phyloP scores from a whole-genome alignment of 352 stramenopile genomes.

The Phytophthora syringae region DNA sequence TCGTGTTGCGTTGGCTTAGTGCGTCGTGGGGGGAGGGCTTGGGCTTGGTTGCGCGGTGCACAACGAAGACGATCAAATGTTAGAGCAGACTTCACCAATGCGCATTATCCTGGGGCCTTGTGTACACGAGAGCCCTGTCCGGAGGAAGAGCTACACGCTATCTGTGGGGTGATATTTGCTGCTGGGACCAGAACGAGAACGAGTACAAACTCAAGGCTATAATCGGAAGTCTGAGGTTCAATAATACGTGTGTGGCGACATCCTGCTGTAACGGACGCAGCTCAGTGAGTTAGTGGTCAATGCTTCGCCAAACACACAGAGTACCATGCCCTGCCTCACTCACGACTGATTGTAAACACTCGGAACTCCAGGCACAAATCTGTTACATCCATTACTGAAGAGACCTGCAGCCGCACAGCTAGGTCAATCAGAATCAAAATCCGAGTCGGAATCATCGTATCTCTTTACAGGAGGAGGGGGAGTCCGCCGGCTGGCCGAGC shows the following conservation, averaged over 20 bases:
- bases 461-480: slow-evolving; percentile 53
- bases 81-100: slow-evolving; percentile 9
- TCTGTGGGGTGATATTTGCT: background rate
- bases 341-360: background rate
- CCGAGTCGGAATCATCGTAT: slow-evolving; percentile 51
- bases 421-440: slow-evolving; percentile 68
- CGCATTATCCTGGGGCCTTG: slow-evolving; percentile 25
- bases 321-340: background rate
- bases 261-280: slow-evolving; percentile 14
- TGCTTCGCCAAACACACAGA: background rate
- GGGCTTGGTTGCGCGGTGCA: background rate
- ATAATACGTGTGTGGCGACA: background rate
- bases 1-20: background rate
- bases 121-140: background rate
- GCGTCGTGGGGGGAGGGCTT: background rate
- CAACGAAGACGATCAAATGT: slow-evolving; percentile 17
- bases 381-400: slow-evolving; percentile 14
- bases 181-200: slow-evolving; percentile 7
- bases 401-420: background rate
- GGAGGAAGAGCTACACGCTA: background rate
- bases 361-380: background rate
- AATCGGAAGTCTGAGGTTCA: background rate
- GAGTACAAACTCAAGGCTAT: slow-evolving; percentile 11
- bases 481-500: slow-evolving; percentile 40
- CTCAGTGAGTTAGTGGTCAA: background rate